A percentile compares a stretch with the other conserved stretches of the same genome.
These are phyloP conservation scores for Paramecium octaurelia DNA, from an alignment of 73 alveolate genomes.

Conservation along the genomic window DNA sequence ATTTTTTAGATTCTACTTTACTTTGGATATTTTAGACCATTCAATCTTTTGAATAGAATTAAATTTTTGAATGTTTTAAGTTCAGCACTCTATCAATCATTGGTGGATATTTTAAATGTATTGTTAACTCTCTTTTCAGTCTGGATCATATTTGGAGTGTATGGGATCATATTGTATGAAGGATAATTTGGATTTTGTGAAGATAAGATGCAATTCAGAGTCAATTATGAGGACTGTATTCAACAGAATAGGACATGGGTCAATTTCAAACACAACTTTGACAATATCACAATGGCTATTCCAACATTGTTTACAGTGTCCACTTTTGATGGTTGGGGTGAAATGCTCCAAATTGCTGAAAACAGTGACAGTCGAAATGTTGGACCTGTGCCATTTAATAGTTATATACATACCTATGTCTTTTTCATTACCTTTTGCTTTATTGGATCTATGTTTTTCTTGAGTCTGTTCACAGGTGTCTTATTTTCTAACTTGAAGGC, in stretches of 20 bases:
- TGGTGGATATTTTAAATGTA: neutral
- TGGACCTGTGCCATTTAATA: neutral
- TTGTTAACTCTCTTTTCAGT: neutral
- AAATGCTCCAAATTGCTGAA: neutral
- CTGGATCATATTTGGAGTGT: conserved; percentile 19
- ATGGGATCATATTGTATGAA: neutral
- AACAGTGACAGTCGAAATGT: neutral
- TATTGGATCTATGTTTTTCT: conserved; percentile 38
- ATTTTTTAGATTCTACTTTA: neutral
- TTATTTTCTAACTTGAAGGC: neutral
- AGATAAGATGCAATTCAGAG: neutral
- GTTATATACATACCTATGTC: neutral
- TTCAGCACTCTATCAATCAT: neutral
- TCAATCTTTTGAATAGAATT: neutral
- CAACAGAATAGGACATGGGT: neutral
- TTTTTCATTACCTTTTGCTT: neutral
- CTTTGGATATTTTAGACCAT: conserved; percentile 13
- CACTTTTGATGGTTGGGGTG: conserved; percentile 52
- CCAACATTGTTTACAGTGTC: conserved; percentile 25
- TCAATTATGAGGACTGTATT: neutral
- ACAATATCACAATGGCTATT: neutral
- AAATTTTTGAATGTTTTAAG: neutral
- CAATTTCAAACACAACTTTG: neutral
- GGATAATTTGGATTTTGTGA: conserved; percentile 37
- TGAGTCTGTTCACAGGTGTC: neutral